Conservation (phyloP, 2,329 filamentous ascomycete genomes). For the Diaporthe eres region DNA sequence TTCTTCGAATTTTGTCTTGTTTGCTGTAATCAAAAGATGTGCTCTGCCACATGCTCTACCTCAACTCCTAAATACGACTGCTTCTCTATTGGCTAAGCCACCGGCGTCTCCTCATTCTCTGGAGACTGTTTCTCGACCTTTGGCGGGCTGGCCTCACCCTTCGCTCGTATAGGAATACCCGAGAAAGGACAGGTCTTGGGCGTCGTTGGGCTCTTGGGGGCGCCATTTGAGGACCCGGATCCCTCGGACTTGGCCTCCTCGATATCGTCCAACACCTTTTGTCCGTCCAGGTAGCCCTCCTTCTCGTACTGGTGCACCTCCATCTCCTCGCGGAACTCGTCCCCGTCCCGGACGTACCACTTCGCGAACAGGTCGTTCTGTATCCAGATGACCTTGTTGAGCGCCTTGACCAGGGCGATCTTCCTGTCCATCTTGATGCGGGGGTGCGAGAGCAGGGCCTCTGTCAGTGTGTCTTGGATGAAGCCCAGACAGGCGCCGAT, state of each 20-base stretch:
- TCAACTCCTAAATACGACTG: not conserved
- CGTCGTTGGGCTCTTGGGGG: conserved; percentile 33
- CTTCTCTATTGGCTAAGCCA: not conserved
- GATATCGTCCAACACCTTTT: conserved; percentile 66
- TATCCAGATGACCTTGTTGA: conserved; percentile 88
- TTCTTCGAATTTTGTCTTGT: not conserved
- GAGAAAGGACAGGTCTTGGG: conserved; percentile 40
- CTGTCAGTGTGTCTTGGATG: conserved; percentile 83
- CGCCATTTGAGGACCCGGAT: conserved; percentile 34
- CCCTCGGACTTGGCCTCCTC: conserved; percentile 48
- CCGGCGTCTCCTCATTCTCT: conserved; percentile 36
- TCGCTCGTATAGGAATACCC: conserved; percentile 37
- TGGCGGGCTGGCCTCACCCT: conserved; percentile 38
- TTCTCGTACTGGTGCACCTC: conserved; percentile 67
- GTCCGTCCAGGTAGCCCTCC: conserved; percentile 76
- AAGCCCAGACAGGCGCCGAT: conserved; percentile 80
- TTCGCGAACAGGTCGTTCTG: conserved; percentile 90
- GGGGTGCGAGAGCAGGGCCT: conserved; percentile 81
- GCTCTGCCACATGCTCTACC: not conserved
- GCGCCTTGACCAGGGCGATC: conserved; percentile 79
- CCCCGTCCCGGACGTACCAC: conserved; percentile 81
- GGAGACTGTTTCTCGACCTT: conserved; percentile 35
- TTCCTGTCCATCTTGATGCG: conserved; percentile 77
- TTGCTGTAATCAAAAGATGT: not conserved
- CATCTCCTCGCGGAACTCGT: conserved; percentile 67